Percentiles rank a stretch among this genome's conserved stretches.
phyloP scores from a whole-genome alignment of 2,329 filamentous ascomycete genomes.

The Botrytis fragariae region DNA sequence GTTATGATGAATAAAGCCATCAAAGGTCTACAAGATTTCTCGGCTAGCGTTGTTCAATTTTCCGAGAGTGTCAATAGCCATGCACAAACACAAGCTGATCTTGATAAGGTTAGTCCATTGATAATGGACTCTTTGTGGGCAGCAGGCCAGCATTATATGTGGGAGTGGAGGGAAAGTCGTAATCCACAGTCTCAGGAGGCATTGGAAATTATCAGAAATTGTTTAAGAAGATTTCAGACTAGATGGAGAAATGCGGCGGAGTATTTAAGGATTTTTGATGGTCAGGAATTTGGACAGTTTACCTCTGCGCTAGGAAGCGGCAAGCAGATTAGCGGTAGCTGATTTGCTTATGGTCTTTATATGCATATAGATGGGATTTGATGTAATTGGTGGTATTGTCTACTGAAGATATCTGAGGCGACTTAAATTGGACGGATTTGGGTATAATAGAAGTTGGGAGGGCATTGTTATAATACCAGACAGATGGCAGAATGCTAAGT shows the following conservation, averaged over 20 bases:
- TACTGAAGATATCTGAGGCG: not conserved
- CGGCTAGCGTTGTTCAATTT: conserved; percentile 36
- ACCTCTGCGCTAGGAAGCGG: conserved; percentile 33
- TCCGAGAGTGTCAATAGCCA: conserved; percentile 32
- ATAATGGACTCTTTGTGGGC: conserved; percentile 42
- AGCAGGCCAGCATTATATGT: conserved; percentile 41
- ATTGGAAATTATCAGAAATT: conserved; percentile 37
- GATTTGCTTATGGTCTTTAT: not conserved
- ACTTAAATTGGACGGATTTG: not conserved
- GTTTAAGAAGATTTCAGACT: conserved; percentile 35
- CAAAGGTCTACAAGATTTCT: conserved; percentile 38
- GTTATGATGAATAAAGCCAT: conserved; percentile 40
- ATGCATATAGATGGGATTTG: not conserved
- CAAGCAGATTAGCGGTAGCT: conserved; percentile 21
- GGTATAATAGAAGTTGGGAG: not conserved
- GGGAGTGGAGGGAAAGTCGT: conserved; percentile 42
- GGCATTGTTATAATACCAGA: not conserved
- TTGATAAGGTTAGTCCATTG: conserved; percentile 39
- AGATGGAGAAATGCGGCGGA: conserved; percentile 42
- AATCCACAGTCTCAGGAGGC: conserved; percentile 35
- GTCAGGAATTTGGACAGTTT: conserved; percentile 41
- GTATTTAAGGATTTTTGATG: conserved; percentile 40
- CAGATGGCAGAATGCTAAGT: not conserved
- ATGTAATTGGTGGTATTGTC: not conserved
- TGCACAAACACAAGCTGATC: conserved; percentile 29